Percentiles rank a stretch among this genome's conserved stretches.
phyloP scores from a whole-genome alignment of 1,284 basidiomycete species.

The Neolentinus lepideus region DNA sequence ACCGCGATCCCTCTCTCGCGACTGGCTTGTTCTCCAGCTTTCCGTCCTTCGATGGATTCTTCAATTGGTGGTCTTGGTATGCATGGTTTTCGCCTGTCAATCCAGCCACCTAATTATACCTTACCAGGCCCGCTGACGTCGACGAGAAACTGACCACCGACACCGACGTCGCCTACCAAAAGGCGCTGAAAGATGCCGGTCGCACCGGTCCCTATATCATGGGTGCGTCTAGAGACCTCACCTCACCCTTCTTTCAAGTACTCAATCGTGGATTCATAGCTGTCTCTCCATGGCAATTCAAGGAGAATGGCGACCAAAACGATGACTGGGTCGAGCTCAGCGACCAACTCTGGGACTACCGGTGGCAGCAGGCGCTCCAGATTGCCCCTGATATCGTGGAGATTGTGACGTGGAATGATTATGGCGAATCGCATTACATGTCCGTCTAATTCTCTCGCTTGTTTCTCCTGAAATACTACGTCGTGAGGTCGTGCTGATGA shows the following conservation, averaged over 20 bases:
- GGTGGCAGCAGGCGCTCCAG: neutral
- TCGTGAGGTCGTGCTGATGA: neutral
- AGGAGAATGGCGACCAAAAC: neutral
- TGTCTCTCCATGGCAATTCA: neutral
- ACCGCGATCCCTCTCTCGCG: constrained; percentile 20
- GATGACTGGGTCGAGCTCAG: constrained; percentile 2
- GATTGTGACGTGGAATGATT: constrained; percentile 21
- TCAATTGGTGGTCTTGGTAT: constrained; percentile 31
- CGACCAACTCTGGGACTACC: neutral
- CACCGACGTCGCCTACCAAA: constrained; percentile 21
- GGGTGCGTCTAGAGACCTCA: neutral
- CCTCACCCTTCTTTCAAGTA: too few relatives aligned
- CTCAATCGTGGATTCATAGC: neutral
- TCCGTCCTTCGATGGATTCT: constrained; percentile 26
- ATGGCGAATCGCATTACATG: constrained; percentile 13
- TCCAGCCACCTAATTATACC: neutral
- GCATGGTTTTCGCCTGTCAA: constrained; percentile 1
- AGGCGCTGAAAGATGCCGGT: neutral
- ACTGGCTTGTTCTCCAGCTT: constrained; percentile 18
- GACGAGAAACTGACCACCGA: constrained; percentile 20
- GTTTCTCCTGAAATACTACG: neutral
- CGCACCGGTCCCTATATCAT: constrained; percentile 6
- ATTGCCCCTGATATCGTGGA: neutral
- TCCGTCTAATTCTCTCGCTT: neutral
- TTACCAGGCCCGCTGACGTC: constrained; percentile 17